Percentiles rank a stretch among this genome's conserved stretches.
These are phyloP conservation scores for Eurotiales sp. DNA, from an alignment of 2,329 filamentous ascomycete genomes.

Conservation along the genomic window DNA sequence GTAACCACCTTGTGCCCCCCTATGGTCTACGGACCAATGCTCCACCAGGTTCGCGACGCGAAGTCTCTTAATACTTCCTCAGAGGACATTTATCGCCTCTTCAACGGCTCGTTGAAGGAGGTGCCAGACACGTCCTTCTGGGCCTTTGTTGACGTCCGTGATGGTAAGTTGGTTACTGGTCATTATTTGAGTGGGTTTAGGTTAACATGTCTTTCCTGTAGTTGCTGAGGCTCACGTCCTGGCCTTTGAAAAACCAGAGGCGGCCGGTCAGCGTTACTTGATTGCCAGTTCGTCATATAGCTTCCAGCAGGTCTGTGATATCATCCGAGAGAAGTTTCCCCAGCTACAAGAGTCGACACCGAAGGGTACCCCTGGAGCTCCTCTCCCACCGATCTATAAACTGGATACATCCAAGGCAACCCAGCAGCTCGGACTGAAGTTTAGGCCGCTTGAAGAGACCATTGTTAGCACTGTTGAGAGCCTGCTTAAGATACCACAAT, in stretches of 20 bases:
- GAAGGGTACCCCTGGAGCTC: not conserved
- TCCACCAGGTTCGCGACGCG: slow-evolving; percentile 56
- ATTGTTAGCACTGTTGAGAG: no score
- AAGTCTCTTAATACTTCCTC: slow-evolving; percentile 67
- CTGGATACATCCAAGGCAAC: not conserved
- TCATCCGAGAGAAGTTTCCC: slow-evolving; percentile 35
- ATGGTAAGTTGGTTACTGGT: no score
- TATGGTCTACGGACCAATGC: slow-evolving; percentile 58
- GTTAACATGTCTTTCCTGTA: no score
- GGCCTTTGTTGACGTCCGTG: slow-evolving; percentile 50
- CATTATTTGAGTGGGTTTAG: no score
- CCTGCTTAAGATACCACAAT: no score
- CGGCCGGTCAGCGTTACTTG: slow-evolving; percentile 38
- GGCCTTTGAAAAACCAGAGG: slow-evolving; percentile 34
- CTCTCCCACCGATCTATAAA: not conserved
- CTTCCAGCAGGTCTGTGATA: slow-evolving; percentile 34
- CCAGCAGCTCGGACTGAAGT: no score
- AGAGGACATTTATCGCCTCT: slow-evolving; percentile 58
- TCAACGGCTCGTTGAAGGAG: slow-evolving; percentile 53
- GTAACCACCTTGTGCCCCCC: slow-evolving; percentile 54
- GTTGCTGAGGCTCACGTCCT: slow-evolving; percentile 39
- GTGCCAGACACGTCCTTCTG: slow-evolving; percentile 51
- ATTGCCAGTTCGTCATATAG: slow-evolving; percentile 31
- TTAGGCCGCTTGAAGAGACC: no score
- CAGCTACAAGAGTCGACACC: slow-evolving; percentile 18